Evolutionary conservation across 2,329 filamentous ascomycete species (phyloP).

Genomic region (Paraphoma sp.): DNA sequence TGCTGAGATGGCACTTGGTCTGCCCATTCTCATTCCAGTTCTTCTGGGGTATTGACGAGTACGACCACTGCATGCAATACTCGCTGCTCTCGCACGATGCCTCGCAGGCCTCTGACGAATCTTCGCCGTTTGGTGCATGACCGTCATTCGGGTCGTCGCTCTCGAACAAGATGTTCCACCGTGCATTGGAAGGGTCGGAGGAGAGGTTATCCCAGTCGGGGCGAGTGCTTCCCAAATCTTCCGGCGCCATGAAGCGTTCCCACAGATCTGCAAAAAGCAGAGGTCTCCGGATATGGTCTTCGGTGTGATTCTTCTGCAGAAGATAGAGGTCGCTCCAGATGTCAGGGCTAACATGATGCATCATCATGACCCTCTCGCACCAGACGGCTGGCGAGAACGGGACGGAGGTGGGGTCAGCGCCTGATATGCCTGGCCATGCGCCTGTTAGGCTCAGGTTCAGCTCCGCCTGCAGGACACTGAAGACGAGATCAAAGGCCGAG

Average conservation of each 20-base stretch:
- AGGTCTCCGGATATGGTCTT: slow-evolving; percentile 20
- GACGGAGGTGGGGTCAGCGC: slow-evolving; percentile 37
- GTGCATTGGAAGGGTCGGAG: slow-evolving; percentile 33
- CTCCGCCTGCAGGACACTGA: slow-evolving; percentile 53
- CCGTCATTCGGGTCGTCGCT: slow-evolving; percentile 18
- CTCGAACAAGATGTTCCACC: slow-evolving; percentile 43
- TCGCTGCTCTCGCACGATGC: slow-evolving; percentile 33
- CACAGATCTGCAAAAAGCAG: slow-evolving; percentile 37
- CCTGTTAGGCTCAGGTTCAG: slow-evolving; percentile 54
- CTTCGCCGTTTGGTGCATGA: slow-evolving; percentile 28
- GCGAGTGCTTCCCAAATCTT: slow-evolving; percentile 30
- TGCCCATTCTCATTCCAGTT: slow-evolving; percentile 41
- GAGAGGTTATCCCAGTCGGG: slow-evolving; percentile 45
- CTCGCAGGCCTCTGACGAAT: slow-evolving; percentile 35
- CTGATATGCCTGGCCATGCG: slow-evolving; percentile 53
- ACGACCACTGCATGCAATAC: slow-evolving; percentile 44
- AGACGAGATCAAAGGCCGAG: slow-evolving; percentile 60
- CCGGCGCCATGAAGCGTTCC: slow-evolving; percentile 35
- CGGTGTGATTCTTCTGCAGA: slow-evolving; percentile 50
- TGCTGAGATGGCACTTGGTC: slow-evolving; percentile 43
- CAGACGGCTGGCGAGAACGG: slow-evolving; percentile 56
- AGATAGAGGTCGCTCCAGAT: slow-evolving; percentile 54
- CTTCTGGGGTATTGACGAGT: slow-evolving; percentile 29
- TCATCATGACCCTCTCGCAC: slow-evolving; percentile 35
- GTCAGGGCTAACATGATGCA: slow-evolving; percentile 54